These are phyloP conservation scores for Cubamyces sp. DNA, from an alignment of 768 basidiomycete species.

Conservation along the genomic window DNA sequence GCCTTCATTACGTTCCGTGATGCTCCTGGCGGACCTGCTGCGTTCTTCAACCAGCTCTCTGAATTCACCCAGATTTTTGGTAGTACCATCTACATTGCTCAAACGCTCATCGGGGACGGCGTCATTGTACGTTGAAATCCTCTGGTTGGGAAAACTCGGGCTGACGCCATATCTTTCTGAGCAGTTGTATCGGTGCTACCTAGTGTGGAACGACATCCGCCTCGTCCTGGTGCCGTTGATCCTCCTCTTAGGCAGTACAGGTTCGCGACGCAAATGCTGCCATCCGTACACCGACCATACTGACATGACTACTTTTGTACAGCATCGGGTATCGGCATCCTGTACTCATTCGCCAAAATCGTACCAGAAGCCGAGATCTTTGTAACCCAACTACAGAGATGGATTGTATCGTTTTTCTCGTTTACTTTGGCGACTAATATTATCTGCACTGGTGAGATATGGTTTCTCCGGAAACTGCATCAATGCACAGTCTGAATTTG, in stretches of 20 bases:
- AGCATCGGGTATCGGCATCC: slow-evolving; percentile 36
- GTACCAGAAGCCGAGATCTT: slow-evolving; percentile 39
- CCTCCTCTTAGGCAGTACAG: slow-evolving; percentile 37
- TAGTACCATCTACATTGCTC: slow-evolving; percentile 41
- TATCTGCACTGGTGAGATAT: slow-evolving; percentile 39
- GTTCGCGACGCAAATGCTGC: no score
- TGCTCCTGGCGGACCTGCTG: slow-evolving; percentile 29
- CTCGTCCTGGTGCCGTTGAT: slow-evolving; percentile 34
- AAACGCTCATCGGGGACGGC: slow-evolving; percentile 43
- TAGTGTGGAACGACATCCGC: slow-evolving; percentile 21
- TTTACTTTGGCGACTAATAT: slow-evolving; percentile 43
- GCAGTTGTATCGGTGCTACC: slow-evolving; percentile 8
- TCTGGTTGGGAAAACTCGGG: background rate
- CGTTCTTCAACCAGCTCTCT: slow-evolving; percentile 40
- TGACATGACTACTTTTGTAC: slow-evolving; percentile 1
- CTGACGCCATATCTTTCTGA: slow-evolving; percentile 35
- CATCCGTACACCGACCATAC: no score
- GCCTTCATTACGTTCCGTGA: slow-evolving; percentile 39
- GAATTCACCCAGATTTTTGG: slow-evolving; percentile 43
- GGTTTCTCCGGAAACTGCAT: background rate
- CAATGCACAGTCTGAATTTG: background rate
- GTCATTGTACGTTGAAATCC: slow-evolving; percentile 4
- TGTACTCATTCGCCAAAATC: slow-evolving; percentile 38
- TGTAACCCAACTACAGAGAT: slow-evolving; percentile 36
- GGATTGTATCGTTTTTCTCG: slow-evolving; percentile 46